A percentile compares a stretch with the other conserved stretches of the same genome.
Evolutionary conservation across 148 eudicot genomes (phyloP).

Genomic region (Hydrangea macrophylla): DNA sequence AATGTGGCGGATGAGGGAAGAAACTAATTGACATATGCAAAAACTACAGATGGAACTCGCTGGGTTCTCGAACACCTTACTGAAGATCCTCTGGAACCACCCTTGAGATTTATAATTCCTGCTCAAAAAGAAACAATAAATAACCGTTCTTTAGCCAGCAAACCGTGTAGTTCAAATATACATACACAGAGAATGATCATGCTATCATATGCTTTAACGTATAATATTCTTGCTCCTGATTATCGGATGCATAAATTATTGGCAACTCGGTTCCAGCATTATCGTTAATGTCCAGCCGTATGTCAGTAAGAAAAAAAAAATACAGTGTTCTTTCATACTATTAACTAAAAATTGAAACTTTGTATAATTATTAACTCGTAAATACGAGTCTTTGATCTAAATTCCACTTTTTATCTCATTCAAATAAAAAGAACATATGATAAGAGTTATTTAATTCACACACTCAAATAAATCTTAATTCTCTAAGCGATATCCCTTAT

Average conservation of each 20-base stretch:
- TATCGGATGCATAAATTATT: neutral
- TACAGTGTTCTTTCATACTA: neutral
- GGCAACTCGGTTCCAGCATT: neutral
- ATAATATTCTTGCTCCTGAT: too few species aligned
- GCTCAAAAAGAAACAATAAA: neutral
- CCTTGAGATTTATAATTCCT: neutral
- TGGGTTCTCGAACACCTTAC: neutral
- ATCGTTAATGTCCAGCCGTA: neutral
- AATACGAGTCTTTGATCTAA: neutral
- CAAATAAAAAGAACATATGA: neutral
- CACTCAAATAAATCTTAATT: too few species aligned
- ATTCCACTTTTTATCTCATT: neutral
- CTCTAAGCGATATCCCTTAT: too few species aligned
- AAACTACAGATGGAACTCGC: neutral
- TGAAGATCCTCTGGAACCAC: neutral
- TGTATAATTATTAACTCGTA: neutral
- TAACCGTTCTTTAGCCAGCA: neutral
- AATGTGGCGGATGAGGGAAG: neutral
- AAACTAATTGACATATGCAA: neutral
- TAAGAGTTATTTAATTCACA: neutral
- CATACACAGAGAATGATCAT: neutral
- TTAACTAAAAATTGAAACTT: neutral
- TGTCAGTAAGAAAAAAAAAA: neutral
- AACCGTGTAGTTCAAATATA: neutral
- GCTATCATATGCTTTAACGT: neutral